Evolutionary conservation across 2,329 filamentous ascomycete genomes (phyloP).

Genomic region (Malbranchea cinnamomea): DNA sequence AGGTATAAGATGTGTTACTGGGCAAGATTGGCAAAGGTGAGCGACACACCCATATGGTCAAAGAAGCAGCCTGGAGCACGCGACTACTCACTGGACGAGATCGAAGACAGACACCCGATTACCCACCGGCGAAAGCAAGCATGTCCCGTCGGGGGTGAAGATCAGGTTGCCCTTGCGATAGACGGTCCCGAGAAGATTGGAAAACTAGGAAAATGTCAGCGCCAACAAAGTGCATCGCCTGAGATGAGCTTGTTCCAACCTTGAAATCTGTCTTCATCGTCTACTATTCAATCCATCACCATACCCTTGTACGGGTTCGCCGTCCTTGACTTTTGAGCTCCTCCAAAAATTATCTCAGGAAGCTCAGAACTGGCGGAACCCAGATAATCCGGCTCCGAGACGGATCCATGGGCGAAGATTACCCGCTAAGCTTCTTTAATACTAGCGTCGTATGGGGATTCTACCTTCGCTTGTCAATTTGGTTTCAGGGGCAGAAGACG

Average conservation of each 20-base stretch:
- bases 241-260: slow-evolving; percentile 34
- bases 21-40: slow-evolving; percentile 3
- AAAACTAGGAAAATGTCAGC: slow-evolving; percentile 53
- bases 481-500: slow-evolving; percentile 21
- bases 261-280: slow-evolving; percentile 99
- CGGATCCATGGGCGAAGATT: slow-evolving; percentile 1
- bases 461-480: slow-evolving; percentile 12
- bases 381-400: slow-evolving; percentile 16
- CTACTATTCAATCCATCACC: slow-evolving; percentile 3
- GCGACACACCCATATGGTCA: no score
- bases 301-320: no score
- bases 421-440: slow-evolving; percentile 13
- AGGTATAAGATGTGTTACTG: slow-evolving; percentile 34
- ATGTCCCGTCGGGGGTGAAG: slow-evolving; percentile 91
- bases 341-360: no score
- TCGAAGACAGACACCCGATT: slow-evolving; percentile 95
- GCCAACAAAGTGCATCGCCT: neutral
- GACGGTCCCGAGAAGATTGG: slow-evolving; percentile 93
- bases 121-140: slow-evolving; percentile 87
- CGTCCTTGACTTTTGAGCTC: no score
- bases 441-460: slow-evolving; percentile 18
- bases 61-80: neutral
- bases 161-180: slow-evolving; percentile 96
- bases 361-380: slow-evolving; percentile 6
- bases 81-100: slow-evolving; percentile 61